Percentiles rank a stretch among this genome's conserved stretches.
These are phyloP conservation scores for Alternaria sp. DNA, from an alignment of 2,329 filamentous ascomycete genomes.

Conservation along the genomic window DNA sequence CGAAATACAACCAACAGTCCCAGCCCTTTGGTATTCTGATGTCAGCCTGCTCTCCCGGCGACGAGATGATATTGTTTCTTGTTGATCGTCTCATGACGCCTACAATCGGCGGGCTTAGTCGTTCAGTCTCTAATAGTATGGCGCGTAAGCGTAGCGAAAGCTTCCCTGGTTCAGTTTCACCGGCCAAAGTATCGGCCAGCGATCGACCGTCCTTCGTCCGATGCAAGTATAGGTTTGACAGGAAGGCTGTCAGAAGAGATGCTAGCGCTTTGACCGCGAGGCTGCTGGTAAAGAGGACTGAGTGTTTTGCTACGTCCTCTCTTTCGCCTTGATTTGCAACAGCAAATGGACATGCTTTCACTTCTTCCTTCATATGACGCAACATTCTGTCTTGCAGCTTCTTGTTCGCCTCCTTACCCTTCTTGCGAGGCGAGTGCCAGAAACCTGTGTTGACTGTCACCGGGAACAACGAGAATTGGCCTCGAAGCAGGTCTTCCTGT, in stretches of 20 bases:
- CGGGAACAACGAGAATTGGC: background rate
- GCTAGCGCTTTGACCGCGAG: background rate
- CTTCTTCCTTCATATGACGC: background rate
- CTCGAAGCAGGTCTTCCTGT: background rate
- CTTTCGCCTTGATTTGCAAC: background rate
- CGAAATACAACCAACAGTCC: conserved; percentile 1
- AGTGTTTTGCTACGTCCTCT: background rate
- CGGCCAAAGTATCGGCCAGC: background rate
- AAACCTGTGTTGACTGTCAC: background rate
- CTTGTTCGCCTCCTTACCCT: background rate
- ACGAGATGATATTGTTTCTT: background rate
- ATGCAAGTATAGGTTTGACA: background rate
- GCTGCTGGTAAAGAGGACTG: background rate
- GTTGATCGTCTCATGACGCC: background rate
- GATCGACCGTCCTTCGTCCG: background rate
- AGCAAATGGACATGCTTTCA: background rate
- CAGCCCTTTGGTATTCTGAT: background rate
- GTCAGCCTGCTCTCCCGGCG: background rate
- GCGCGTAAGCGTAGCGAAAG: background rate
- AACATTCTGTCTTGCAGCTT: background rate
- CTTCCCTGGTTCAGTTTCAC: background rate
- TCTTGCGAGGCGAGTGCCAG: background rate
- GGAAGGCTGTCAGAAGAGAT: background rate
- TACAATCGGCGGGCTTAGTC: background rate
- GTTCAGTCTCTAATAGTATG: background rate